A percentile compares a stretch with the other conserved stretches of the same genome.
Evolutionary conservation across 257 asterid genomes (phyloP).

Genomic region (Dorcoceras hygrometricum): DNA sequence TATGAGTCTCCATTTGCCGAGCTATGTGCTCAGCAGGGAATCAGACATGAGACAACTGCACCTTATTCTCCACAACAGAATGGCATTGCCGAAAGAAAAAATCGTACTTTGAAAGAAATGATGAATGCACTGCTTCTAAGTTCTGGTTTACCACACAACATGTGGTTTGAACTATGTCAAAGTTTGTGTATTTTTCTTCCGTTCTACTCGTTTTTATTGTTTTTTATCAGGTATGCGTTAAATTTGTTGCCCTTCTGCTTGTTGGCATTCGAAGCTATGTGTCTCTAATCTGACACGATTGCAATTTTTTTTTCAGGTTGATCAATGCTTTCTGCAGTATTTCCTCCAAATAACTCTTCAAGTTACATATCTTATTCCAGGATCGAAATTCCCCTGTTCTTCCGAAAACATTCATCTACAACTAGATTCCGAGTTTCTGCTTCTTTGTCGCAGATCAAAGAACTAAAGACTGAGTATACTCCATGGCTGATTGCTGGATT

Average conservation of each 20-base stretch:
- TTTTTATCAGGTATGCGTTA: not conserved
- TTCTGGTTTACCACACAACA: too few relatives aligned
- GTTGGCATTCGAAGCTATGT: not conserved
- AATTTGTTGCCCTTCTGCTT: not conserved
- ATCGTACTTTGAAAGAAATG: too few relatives aligned
- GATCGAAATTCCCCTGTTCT: constrained; percentile 34
- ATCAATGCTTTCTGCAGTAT: constrained; percentile 61
- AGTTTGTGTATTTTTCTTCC: not conserved
- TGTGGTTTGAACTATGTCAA: not conserved
- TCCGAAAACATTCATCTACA: constrained; percentile 36
- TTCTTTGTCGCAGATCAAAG: constrained; percentile 49
- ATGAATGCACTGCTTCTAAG: too few relatives aligned
- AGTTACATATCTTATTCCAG: constrained; percentile 39
- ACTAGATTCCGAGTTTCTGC: constrained; percentile 52
- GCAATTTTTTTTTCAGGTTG: constrained; percentile 27
- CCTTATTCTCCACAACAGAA: too few relatives aligned
- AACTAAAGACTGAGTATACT: constrained; percentile 69
- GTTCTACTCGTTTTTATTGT: not conserved
- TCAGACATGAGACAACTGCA: too few relatives aligned
- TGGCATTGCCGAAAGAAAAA: too few relatives aligned
- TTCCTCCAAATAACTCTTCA: constrained; percentile 39
- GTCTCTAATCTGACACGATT: not conserved
- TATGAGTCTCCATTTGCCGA: too few relatives aligned
- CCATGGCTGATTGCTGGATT: constrained; percentile 98
- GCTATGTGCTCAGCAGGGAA: too few relatives aligned